These are phyloP conservation scores for Zygosaccharomyces bailii DNA, from an alignment of 805 yeast genomes.

Conservation along the genomic window DNA sequence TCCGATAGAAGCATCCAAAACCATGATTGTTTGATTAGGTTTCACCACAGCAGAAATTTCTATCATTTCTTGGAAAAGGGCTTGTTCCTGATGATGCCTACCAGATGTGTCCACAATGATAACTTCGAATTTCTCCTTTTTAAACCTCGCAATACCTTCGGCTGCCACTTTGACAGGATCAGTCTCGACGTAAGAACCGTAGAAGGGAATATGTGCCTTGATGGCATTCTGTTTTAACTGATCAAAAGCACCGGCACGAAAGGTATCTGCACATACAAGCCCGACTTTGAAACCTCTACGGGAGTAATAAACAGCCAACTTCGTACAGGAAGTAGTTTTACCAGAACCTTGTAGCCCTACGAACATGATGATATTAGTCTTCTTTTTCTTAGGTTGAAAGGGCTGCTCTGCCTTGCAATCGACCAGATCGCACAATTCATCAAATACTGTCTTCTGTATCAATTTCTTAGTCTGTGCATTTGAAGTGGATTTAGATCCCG, in stretches of 20 bases:
- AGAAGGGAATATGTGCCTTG: constrained; percentile 89
- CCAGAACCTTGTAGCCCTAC: constrained; percentile 99
- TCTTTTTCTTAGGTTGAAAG: constrained; percentile 84
- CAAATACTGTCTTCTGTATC: constrained; percentile 88
- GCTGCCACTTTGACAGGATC: constrained; percentile 90
- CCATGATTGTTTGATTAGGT: constrained; percentile 98
- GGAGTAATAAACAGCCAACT: constrained; percentile 90
- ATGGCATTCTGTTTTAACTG: constrained; percentile 97
- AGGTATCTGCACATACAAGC: constrained; percentile 97
- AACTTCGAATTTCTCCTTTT: constrained; percentile 84
- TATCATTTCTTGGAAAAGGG: constrained; percentile 88
- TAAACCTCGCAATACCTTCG: constrained; percentile 90
- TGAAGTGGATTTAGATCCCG: constrained; percentile 33
- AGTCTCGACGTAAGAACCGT: constrained; percentile 91
- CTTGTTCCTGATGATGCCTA: constrained; percentile 92
- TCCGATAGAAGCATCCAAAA: constrained; percentile 94
- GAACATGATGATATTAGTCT: constrained; percentile 83
- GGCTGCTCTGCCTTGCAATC: constrained; percentile 55
- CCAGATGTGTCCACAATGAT: constrained; percentile 98
- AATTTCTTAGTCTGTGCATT: constrained; percentile 67
- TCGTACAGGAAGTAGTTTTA: constrained; percentile 96
- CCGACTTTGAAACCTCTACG: constrained; percentile 93
- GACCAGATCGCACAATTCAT: constrained; percentile 82
- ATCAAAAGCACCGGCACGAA: constrained; percentile 99
- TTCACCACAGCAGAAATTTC: constrained; percentile 83